phyloP scores from a whole-genome alignment of 2,329 filamentous ascomycete genomes.

The Aspergillus sclerotialis region DNA sequence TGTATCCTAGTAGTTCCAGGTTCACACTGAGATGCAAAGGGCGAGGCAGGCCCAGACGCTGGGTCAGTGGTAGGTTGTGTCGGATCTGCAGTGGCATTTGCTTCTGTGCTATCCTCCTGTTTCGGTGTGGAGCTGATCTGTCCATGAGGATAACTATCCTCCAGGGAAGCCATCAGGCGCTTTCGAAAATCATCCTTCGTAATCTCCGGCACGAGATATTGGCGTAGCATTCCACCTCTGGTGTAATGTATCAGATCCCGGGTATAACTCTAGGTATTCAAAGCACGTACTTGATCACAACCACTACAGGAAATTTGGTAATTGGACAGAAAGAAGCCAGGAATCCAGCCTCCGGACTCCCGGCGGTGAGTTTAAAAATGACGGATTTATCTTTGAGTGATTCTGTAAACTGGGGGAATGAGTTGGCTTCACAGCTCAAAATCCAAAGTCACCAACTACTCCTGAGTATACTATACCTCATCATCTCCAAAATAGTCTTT shows the following conservation, averaged over 20 bases:
- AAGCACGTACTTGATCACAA: slow-evolving; percentile 63
- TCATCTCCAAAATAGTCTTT: slow-evolving; percentile 53
- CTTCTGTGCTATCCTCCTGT: slow-evolving; percentile 3
- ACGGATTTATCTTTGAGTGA: slow-evolving; percentile 59
- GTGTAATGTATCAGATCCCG: neutral
- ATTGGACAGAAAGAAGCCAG: slow-evolving; percentile 76
- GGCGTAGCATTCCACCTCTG: slow-evolving; percentile 67
- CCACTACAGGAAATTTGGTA: slow-evolving; percentile 67
- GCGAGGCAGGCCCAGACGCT: slow-evolving; percentile 3
- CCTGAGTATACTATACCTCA: slow-evolving; percentile 39
- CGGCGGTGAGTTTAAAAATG: slow-evolving; percentile 61
- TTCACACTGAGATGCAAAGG: slow-evolving; percentile 2
- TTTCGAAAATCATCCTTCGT: slow-evolving; percentile 60
- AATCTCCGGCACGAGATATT: slow-evolving; percentile 63
- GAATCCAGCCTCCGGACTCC: slow-evolving; percentile 73
- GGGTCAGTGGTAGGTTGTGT: slow-evolving; percentile 4
- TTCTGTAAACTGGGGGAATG: slow-evolving; percentile 44
- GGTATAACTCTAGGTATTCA: no score
- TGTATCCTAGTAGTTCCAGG: neutral
- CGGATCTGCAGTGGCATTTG: neutral
- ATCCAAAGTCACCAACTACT: neutral
- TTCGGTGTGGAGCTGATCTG: neutral
- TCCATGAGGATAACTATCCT: slow-evolving; percentile 9
- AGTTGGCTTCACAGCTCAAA: slow-evolving; percentile 5
- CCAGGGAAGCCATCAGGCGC: slow-evolving; percentile 44